phyloP scores from a whole-genome alignment of 495 filamentous ascomycete genomes.

The Neurospora terricola region DNA sequence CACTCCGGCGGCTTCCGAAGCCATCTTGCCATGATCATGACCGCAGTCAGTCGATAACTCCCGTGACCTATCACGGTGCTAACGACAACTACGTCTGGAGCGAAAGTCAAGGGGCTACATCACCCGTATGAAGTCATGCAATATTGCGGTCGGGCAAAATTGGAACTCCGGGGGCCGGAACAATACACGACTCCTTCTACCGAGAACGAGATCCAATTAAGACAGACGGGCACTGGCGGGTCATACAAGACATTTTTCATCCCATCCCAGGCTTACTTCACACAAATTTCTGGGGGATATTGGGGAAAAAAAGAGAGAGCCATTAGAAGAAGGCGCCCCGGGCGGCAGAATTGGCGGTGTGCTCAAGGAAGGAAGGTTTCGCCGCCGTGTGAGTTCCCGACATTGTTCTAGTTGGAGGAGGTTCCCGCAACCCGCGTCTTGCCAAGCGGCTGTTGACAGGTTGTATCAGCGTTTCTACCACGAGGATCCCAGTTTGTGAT shows the following conservation, averaged over 20 bases:
- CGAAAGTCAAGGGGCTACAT: neutral
- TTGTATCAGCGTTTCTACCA: neutral
- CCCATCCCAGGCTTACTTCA: neutral
- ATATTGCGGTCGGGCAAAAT: neutral
- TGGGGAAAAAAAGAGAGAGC: neutral
- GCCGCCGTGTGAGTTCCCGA: neutral
- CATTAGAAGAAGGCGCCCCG: neutral
- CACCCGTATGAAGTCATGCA: neutral
- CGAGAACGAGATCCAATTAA: neutral
- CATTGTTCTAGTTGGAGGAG: neutral
- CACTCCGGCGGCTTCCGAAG: neutral
- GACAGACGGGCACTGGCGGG: neutral
- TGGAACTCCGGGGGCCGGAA: neutral
- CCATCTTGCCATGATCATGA: neutral
- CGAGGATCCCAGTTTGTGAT: neutral
- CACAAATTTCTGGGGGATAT: neutral
- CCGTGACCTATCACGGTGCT: neutral
- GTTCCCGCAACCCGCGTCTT: neutral
- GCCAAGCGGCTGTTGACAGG: neutral
- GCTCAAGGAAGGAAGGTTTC: neutral
- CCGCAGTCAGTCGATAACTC: neutral
- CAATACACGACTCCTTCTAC: neutral
- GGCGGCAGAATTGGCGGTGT: neutral
- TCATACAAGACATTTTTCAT: neutral
- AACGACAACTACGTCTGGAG: neutral